Percentiles rank a stretch among this genome's conserved stretches.
phyloP scores from a whole-genome alignment of 352 stramenopile genomes.

The Globisporangium spiculum region DNA sequence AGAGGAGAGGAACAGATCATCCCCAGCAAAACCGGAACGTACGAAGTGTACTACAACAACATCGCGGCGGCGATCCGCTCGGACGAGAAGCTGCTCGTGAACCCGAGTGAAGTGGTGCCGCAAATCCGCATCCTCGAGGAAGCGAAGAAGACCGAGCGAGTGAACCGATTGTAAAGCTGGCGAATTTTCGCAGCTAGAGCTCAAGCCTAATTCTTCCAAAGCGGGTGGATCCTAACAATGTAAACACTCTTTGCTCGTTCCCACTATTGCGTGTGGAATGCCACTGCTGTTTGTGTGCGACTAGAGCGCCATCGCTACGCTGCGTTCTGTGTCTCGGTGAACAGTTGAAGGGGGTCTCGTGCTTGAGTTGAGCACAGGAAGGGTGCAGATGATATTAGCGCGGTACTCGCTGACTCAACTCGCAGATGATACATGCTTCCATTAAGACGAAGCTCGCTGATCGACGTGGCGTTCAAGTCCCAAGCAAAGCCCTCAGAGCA shows the following conservation, averaged over 20 bases:
- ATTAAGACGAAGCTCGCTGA: no score
- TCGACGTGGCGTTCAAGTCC: no score
- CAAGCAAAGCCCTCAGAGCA: no score
- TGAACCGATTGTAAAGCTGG: conserved; percentile 20
- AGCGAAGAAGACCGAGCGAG: conserved; percentile 53
- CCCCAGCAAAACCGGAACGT: conserved; percentile 43
- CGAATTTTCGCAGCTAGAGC: background rate
- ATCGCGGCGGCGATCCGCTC: conserved; percentile 58
- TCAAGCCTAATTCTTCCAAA: background rate
- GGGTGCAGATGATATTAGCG: no score
- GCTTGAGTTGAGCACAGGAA: no score
- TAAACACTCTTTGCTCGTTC: background rate
- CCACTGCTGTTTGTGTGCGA: background rate
- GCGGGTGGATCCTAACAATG: background rate
- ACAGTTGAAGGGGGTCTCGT: no score
- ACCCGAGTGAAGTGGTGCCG: conserved; percentile 44
- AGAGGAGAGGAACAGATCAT: conserved; percentile 29
- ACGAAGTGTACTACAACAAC: conserved; percentile 73
- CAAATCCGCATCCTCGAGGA: conserved; percentile 77
- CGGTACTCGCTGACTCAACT: no score
- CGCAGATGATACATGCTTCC: no score
- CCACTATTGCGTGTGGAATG: background rate
- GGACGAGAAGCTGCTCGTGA: conserved; percentile 44
- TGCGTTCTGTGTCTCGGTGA: no score
- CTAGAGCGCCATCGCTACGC: no score